Evolutionary conservation across 1,139 yeast genomes (phyloP), one percentile per base, ranked within the genome.

Genomic region (Scheffersomyces titani): DNA sequence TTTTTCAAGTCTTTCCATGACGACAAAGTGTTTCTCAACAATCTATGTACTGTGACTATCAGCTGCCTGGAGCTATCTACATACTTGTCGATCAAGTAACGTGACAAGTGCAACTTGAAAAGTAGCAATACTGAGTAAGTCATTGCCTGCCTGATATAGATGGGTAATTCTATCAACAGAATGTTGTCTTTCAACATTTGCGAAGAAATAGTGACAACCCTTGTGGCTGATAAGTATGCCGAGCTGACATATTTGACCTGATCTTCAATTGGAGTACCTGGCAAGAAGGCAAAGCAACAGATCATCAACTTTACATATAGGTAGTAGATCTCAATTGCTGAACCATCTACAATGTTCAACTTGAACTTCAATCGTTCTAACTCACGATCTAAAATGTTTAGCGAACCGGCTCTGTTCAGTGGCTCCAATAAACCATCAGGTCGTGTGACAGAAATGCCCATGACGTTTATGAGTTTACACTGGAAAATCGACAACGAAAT

Each of bases 1-100:
- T 92, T 92, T 63, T 91, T 92, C 52, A 92, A 90, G 63, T 88
- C 91, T 60, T 89, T 87, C 98, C 98, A 93, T 9, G 97, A 93
- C 2, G 94, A 87, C 50, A 92, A 77, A 70, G 94, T 92, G 69
- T 93, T 92, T 70, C 98, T 81, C 70, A 87, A 90, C 53, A 92
- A 75, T 65, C 97, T 80, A 72, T 93, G 98, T 1, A 92, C 96
- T 0, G 98, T 92, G 21, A 93, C 98, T 66, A 93, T 90, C 11
- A 96, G 90, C 72, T 92, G 98, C 63, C 98, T 83, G 1, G 97
- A 92, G 51, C 96, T 89, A 67, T 92, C 97, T 49, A 91, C 86
- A 67, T 88, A 90, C 66, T 87, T 88, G 22, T 90, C 92, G 53
- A 89, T 76, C 53, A 92, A 76, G 61, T 89, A 81, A 5, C 96